Evolutionary conservation across 805 yeast genomes (phyloP), one percentile per base, ranked within the genome.

Genomic region (Barnettozyma pratensis): DNA sequence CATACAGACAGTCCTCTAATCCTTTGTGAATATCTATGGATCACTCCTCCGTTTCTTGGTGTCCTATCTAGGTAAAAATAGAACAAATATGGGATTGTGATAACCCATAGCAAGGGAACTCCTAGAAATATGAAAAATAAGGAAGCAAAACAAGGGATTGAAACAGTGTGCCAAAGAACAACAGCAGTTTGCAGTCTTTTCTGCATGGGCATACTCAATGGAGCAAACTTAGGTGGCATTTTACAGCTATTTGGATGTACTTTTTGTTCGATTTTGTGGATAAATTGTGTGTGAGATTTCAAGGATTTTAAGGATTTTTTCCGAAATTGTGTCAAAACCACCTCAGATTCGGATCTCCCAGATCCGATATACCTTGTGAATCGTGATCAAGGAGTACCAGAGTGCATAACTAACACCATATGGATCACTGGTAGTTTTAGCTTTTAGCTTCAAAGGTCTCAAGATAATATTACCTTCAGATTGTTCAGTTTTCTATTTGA

Each of bases 1-100:
- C 94, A 92, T 19, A 87, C 54, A 7, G 68, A 58, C 35, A 79
- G 59, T 31, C 76, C 73, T 53, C 88, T 76, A 61, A 87, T 71
- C 71, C 76, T 72, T 2, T 67, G 63, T 4, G 86, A 81, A 39
- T 75, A 71, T 37, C 95, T 67, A 45, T 75, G 66, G 2, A 77
- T 74, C 0, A 81, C 85, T 14, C 76, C 73, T 1, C 98, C 98
- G 56, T 85, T 83, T 10, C 82, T 77, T 0, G 90, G 87, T 1
- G 96, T 76, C 52, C 79, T 79, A 65, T 85, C 89, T 12, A 71
- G 51, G 14, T 70, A 37, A 56, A 80, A 77, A 59, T 84, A 86
- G 32, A 79, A 67, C 25, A 83, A 62, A 63, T 92, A 94, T 0
- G 87, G 72, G 5, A 85, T 61, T 6, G 85, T 57, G 6, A 81